A percentile compares a stretch with the other conserved stretches of the same genome.
These are phyloP conservation scores for Sugiyamaella castrensis DNA, from an alignment of 1,139 yeast genomes.

Conservation along the genomic window DNA sequence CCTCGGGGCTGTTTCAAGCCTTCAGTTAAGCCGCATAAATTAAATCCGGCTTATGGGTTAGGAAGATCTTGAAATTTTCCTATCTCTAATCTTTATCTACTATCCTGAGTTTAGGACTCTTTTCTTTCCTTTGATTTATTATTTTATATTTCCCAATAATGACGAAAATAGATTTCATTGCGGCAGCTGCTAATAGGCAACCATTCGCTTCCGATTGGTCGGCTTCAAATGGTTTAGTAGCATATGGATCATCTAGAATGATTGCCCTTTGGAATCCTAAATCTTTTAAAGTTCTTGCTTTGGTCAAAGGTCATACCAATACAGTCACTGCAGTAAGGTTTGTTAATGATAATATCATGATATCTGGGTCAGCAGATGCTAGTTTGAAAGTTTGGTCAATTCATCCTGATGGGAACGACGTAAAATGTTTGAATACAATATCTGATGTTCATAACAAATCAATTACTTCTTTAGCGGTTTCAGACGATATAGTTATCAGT, in stretches of 20 bases:
- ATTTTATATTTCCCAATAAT: not conserved
- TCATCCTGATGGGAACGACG: conserved; percentile 2
- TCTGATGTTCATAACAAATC: conserved; percentile 44
- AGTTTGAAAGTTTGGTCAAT: conserved; percentile 59
- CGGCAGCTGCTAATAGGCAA: conserved; percentile 79
- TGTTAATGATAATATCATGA: conserved; percentile 42
- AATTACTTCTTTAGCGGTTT: conserved; percentile 48
- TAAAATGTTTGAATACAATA: conserved; percentile 38
- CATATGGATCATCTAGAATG: conserved; percentile 74
- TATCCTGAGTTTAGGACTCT: not conserved
- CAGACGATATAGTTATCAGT: conserved; percentile 45
- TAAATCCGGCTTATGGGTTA: not conserved
- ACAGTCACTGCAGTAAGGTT: conserved; percentile 36
- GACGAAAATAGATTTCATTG: conserved; percentile 43
- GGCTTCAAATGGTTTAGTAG: conserved; percentile 45
- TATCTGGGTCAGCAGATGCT: conserved; percentile 67
- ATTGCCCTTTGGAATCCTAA: conserved; percentile 77
- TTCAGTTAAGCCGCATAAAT: not conserved
- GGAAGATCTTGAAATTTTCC: conserved; percentile 4
- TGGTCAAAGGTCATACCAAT: conserved; percentile 35
- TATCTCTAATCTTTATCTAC: not conserved
- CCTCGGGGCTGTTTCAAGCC: conserved; percentile 1
- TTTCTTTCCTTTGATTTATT: not conserved
- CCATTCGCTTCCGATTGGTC: conserved; percentile 63
- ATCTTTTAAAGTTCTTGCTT: conserved; percentile 31